phyloP scores from a whole-genome alignment of 306 rosid genomes.

The Lagenaria siceraria region DNA sequence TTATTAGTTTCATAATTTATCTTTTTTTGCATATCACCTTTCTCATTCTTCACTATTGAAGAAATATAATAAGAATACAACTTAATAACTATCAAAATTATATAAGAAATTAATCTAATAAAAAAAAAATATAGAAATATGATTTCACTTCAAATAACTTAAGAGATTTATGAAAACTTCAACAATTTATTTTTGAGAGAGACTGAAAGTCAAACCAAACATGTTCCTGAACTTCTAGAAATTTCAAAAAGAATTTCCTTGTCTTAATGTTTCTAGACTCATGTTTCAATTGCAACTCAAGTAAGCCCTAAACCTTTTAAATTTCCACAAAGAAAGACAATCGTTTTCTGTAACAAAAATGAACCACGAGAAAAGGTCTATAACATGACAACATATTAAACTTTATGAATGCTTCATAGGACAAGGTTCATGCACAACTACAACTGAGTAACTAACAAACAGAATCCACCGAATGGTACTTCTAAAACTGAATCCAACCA shows the following conservation, averaged over 20 bases:
- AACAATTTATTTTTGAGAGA: neutral
- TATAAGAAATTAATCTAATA: neutral
- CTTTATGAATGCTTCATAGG: neutral
- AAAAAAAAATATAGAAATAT: neutral
- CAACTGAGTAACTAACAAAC: neutral
- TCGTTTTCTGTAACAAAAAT: neutral
- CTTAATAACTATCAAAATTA: neutral
- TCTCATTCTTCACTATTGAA: neutral
- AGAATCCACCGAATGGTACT: neutral
- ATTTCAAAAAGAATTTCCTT: neutral
- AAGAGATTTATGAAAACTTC: neutral
- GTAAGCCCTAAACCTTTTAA: neutral
- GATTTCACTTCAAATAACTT: neutral
- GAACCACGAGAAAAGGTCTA: neutral
- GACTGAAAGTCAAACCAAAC: neutral
- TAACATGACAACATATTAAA: neutral
- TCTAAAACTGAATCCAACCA: neutral
- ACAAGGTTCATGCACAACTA: neutral
- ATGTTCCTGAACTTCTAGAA: conserved; percentile 2
- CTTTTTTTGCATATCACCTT: neutral
- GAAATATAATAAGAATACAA: neutral
- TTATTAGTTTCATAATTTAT: neutral
- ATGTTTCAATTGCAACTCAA: neutral
- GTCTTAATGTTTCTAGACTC: neutral
- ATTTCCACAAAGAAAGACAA: neutral